Conservation (phyloP, 345 rosid genomes). For the Kernera saxatilis region DNA sequence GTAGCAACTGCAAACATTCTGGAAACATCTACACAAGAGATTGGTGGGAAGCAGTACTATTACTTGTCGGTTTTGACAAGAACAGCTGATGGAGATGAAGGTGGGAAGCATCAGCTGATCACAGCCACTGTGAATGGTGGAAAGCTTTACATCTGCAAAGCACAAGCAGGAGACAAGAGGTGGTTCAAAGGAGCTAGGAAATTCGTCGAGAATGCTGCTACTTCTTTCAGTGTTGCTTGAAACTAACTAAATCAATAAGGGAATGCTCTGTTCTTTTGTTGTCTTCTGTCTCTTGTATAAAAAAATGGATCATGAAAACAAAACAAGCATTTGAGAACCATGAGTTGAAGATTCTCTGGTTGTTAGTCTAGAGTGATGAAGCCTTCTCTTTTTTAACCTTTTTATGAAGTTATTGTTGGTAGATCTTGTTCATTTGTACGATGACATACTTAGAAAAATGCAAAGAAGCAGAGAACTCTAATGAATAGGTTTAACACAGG, state of each 20-base stretch:
- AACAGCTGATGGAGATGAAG: slow-evolving; percentile 98
- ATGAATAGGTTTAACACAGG: background rate
- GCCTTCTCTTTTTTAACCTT: background rate
- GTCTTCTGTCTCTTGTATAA: background rate
- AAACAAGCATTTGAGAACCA: background rate
- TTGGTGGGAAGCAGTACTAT: slow-evolving; percentile 57
- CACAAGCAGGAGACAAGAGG: slow-evolving; percentile 97
- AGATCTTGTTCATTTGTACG: background rate
- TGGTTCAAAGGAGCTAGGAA: slow-evolving; percentile 94
- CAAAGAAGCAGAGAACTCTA: background rate
- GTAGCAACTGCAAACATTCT: slow-evolving; percentile 89
- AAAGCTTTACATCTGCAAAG: slow-evolving; percentile 84
- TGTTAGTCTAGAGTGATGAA: background rate
- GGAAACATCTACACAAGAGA: slow-evolving; percentile 39
- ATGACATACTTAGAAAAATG: background rate
- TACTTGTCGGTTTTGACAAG: slow-evolving; percentile 68
- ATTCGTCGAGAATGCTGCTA: slow-evolving; percentile 60
- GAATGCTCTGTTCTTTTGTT: background rate
- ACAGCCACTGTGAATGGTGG: slow-evolving; percentile 70
- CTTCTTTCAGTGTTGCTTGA: slow-evolving; percentile 81
- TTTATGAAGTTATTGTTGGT: background rate
- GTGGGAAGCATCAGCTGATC: slow-evolving; percentile 83
- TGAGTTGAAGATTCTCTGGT: background rate
- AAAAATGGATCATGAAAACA: background rate
- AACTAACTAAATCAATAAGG: background rate